Evolutionary conservation across 2,329 filamentous ascomycete species (phyloP), one percentile per base, ranked within the genome.

Genomic region (Malbranchea zuffiana): DNA sequence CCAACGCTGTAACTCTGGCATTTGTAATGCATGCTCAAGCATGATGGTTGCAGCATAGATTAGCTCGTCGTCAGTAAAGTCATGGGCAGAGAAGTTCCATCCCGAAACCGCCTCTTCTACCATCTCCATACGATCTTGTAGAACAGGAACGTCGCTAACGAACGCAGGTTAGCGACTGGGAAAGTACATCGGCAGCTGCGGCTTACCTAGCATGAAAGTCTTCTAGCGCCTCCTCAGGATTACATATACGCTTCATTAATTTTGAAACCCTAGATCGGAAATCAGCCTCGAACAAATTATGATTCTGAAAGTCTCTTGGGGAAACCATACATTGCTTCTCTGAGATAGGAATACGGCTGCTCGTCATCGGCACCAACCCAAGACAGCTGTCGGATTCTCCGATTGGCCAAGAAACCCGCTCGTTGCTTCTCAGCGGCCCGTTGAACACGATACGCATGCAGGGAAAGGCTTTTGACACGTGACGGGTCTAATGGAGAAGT

Each of bases 81-180:
- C 77, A 53, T 95, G 88, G 3, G 87, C 88, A 28, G 80, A 87
- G 53, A 96, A 98, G 37, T 77, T 68, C 88, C 90, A 96, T 32
- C 71, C 71, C 13, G 80, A 82, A 24, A 95, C 69, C 12, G 78
- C 78, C 6, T 71, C 59, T 41, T 77, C 77, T 40, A 96, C 75
- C 29, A 72, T 63, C 25, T 67, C 64, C 50, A 76, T 75, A 23
- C 82, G 75, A 40, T 81, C 72, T 6, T 73, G 61, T 7, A 75
- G 67, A 12, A 95, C 70, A 31, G 74, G 69, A 44, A 93, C 70
- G 48, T 83, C 72, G 23, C 72, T 72, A 23, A 44, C 21, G 47
- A 41, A 38, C 50, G 41, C 23, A 10, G 12, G 23, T 25, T 3
- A 25, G 23, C 10, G 23, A 25, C 8, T 8, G 10, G 12, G 12